phyloP scores from a whole-genome alignment of 257 asterid genomes.

The Haberlea rhodopensis region DNA sequence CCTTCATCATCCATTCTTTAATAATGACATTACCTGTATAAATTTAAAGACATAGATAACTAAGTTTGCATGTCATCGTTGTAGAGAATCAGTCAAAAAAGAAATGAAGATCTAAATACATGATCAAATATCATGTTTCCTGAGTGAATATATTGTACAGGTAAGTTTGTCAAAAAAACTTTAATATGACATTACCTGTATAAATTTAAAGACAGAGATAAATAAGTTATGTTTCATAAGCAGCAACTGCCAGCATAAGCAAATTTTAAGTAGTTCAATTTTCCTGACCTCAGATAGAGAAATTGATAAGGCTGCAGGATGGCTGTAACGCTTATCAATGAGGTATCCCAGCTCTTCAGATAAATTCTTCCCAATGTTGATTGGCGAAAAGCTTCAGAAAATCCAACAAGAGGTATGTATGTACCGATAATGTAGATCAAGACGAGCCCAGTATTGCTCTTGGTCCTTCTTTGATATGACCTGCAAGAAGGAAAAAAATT shows the following conservation, averaged over 20 bases:
- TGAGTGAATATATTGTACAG: constrained; percentile 12
- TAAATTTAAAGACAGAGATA: constrained; percentile 75
- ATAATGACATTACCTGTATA: no score
- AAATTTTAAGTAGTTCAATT: constrained; percentile 69
- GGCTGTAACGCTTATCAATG: constrained; percentile 83
- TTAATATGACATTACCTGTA: constrained; percentile 59
- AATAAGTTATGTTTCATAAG: constrained; percentile 85
- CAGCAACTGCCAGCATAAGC: constrained; percentile 78
- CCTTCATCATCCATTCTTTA: no score
- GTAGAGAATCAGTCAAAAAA: constrained; percentile 3
- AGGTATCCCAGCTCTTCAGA: constrained; percentile 53
- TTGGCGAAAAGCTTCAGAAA: constrained; percentile 76
- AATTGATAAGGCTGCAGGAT: constrained; percentile 88
- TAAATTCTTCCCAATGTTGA: constrained; percentile 58
- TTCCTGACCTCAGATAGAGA: constrained; percentile 70
- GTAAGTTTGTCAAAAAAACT: not conserved
- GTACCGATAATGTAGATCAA: constrained; percentile 61
- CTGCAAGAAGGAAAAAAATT: constrained; percentile 36
- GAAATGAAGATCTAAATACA: constrained; percentile 16
- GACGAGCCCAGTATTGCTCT: constrained; percentile 82
- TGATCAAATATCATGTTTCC: constrained; percentile 34
- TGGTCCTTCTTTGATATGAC: constrained; percentile 91
- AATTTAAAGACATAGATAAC: constrained; percentile 81
- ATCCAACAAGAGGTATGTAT: constrained; percentile 56
- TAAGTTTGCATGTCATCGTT: constrained; percentile 58